Evolutionary conservation across 2,329 filamentous ascomycete genomes (phyloP), one percentile per base, ranked within the genome.

Genomic region (Cladosporium phlei): DNA sequence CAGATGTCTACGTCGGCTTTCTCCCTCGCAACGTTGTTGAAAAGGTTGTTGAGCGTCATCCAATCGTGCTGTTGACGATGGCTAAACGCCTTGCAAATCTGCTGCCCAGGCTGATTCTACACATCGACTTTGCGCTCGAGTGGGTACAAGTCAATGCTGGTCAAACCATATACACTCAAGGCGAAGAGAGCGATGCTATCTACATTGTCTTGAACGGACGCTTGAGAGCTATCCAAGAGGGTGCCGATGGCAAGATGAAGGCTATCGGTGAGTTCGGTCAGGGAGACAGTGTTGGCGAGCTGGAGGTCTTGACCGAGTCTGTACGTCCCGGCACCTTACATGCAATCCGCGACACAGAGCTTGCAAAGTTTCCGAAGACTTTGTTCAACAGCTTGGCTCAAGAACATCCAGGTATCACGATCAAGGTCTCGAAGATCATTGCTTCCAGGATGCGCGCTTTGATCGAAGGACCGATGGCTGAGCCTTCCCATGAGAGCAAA

Each of bases 401-500:
- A 62, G 93, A 98, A 61, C 93, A 98, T 61, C 93, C 93, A 4
- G 94, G 89, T 33, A 98, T 98, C 60, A 97, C 93, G 0, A 97
- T 98, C 66, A 96, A 97, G 67, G 95, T 98, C 21, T 97, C 93
- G 1, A 98, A 97, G 66, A 93, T 98, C 56, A 96, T 98, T 59
- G 93, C 93, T 0, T 89, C 90, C 27, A 82, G 93, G 3, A 97
- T 98, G 93, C 78, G 91, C 51, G 80, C 87, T 32, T 70, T 96
- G 29, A 80, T 97, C 16, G 88, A 97, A 57, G 85, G 90, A 57
- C 86, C 88, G 2, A 70, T 87, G 12, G 72, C 76, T 4, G 70
- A 71, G n/a, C 71, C 74, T 7, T 76, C 77, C 10, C 52, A 50
- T 21, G 62, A 64, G 38, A 61, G 59, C 45, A 63, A 61, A 39